Percentiles rank a stretch among this genome's conserved stretches.
Evolutionary conservation across 768 basidiomycete genomes (phyloP).

Genomic region (Tricholoma saponaceum): DNA sequence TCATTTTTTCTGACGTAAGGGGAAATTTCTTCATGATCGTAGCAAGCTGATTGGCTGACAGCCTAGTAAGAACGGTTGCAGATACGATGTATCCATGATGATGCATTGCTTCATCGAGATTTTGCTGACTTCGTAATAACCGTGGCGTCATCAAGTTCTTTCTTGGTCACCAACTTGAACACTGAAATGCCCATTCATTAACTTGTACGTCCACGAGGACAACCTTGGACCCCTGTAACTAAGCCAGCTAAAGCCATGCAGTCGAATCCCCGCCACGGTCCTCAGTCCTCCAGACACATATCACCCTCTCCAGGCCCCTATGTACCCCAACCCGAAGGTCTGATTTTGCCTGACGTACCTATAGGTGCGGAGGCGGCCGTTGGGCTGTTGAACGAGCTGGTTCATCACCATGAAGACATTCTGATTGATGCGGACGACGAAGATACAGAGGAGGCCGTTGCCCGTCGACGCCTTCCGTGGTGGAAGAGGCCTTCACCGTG

Average conservation of each 20-base stretch:
- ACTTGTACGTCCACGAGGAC: neutral
- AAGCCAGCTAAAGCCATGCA: too few species aligned
- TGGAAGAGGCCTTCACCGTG: constrained; percentile 70
- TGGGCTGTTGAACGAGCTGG: constrained; percentile 43
- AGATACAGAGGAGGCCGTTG: constrained; percentile 17
- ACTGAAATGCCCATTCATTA: too few species aligned
- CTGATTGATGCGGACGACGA: constrained; percentile 19
- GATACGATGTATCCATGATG: too few species aligned
- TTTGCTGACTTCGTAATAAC: too few species aligned
- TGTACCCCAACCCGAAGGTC: constrained; percentile 28
- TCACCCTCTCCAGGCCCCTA: constrained; percentile 17
- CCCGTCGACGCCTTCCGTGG: constrained; percentile 46
- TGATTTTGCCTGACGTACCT: constrained; percentile 41
- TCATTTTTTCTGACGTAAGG: too few species aligned
- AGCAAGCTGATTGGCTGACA: too few species aligned
- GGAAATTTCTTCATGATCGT: too few species aligned
- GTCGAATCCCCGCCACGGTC: neutral
- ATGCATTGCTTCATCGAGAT: too few species aligned
- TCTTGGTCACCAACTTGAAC: too few species aligned
- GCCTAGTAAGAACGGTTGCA: too few species aligned
- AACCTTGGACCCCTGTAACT: neutral
- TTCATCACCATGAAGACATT: constrained; percentile 26
- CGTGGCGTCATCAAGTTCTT: too few species aligned
- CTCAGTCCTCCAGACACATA: neutral
- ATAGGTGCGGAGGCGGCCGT: constrained; percentile 43